phyloP scores from a whole-genome alignment of 1,284 basidiomycete species.

The Cutaneotrichosporon daszewskae region DNA sequence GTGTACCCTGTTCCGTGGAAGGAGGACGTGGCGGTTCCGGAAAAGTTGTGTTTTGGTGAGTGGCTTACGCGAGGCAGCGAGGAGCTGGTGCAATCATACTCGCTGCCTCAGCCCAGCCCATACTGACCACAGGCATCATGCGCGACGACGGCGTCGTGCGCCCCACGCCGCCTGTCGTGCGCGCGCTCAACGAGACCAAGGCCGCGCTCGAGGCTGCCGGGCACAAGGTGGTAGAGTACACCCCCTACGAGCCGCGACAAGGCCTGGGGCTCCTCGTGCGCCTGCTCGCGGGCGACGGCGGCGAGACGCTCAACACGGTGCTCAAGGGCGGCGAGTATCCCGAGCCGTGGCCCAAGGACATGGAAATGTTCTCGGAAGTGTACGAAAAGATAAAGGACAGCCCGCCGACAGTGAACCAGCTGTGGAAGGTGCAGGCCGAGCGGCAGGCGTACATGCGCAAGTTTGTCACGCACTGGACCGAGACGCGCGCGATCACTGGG shows the following conservation, averaged over 20 bases:
- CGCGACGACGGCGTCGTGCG: conserved; percentile 54
- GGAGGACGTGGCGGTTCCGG: conserved; percentile 56
- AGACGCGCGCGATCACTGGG: conserved; percentile 4
- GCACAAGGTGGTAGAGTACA: conserved; percentile 53
- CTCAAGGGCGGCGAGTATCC: conserved; percentile 3
- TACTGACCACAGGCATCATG: conserved; percentile 33
- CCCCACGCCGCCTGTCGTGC: conserved; percentile 62
- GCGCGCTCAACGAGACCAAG: conserved; percentile 58
- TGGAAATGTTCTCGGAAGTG: conserved; percentile 3
- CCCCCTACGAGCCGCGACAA: conserved; percentile 9
- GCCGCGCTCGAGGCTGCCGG: conserved; percentile 58
- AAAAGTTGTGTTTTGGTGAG: conserved; percentile 49
- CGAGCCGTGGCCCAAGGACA: conserved; percentile 17
- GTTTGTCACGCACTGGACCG: conserved; percentile 8
- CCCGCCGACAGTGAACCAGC: conserved; percentile 5
- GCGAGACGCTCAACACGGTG: conserved; percentile 1
- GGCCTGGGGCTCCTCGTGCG: conserved; percentile 6
- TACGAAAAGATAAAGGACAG: conserved; percentile 8
- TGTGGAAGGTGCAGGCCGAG: conserved; percentile 14
- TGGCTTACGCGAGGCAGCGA: background rate
- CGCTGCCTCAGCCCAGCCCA: too few relatives aligned
- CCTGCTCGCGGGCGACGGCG: conserved; percentile 14
- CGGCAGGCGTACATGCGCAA: conserved; percentile 11
- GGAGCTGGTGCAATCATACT: too few relatives aligned
- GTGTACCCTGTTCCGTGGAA: conserved; percentile 59